phyloP scores from a whole-genome alignment of 306 rosid genomes.

The Acacia crassicarpa region DNA sequence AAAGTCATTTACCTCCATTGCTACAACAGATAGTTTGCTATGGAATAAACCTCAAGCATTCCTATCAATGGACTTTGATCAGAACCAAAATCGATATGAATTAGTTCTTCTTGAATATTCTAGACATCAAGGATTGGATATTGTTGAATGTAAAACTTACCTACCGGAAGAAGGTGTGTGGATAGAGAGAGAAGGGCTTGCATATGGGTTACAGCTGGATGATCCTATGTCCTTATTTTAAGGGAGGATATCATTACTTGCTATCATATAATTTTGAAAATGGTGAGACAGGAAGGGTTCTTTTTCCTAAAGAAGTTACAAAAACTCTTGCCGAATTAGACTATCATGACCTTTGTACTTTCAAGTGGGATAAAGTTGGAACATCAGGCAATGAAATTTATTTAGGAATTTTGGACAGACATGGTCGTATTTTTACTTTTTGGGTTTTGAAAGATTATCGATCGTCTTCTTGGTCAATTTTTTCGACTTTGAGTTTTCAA shows the following conservation, averaged over 20 bases:
- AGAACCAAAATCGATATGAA: too few relatives aligned
- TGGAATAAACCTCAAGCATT: too few relatives aligned
- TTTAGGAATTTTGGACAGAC: background rate
- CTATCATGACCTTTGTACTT: background rate
- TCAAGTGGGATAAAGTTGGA: background rate
- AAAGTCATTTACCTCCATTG: too few relatives aligned
- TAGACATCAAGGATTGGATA: too few relatives aligned
- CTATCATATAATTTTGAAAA: background rate
- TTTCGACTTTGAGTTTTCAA: background rate
- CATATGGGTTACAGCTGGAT: too few relatives aligned
- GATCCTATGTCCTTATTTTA: too few relatives aligned
- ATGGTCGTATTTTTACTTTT: rapidly evolving
- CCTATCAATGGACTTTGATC: too few relatives aligned
- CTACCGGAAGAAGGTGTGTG: background rate
- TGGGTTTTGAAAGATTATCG: background rate
- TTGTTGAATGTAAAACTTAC: background rate
- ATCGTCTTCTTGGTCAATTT: background rate
- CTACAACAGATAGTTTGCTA: too few relatives aligned
- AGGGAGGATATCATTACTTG: background rate
- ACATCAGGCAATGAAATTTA: background rate
- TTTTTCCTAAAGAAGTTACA: background rate
- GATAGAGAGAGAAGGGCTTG: background rate
- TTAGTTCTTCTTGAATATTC: too few relatives aligned
- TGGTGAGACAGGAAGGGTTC: background rate
- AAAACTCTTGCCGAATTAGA: too few relatives aligned